These are phyloP conservation scores for Clarireedia sp. DNA, from an alignment of 2,329 filamentous ascomycete genomes.

Conservation along the genomic window DNA sequence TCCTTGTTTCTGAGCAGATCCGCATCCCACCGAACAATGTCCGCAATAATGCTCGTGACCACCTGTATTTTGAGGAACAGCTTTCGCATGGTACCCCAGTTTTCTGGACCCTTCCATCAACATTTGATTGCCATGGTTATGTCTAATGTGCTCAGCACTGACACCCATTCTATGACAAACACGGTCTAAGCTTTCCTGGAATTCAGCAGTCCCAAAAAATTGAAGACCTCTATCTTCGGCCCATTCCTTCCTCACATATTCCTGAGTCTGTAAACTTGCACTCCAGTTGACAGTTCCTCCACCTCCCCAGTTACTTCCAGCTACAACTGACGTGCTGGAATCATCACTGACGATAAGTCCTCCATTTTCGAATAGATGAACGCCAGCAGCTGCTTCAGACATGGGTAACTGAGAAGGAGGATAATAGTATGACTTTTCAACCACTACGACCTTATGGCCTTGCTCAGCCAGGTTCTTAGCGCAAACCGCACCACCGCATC, in stretches of 20 bases:
- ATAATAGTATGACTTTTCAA: constrained; percentile 77
- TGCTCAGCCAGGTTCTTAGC: constrained; percentile 76
- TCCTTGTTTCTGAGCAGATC: constrained; percentile 67
- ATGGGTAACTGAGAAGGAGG: constrained; percentile 67
- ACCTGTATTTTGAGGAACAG: constrained; percentile 73
- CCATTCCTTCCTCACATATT: constrained; percentile 76
- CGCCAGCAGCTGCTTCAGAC: constrained; percentile 49
- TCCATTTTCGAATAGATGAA: constrained; percentile 62
- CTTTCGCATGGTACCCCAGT: constrained; percentile 61
- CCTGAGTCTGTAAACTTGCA: constrained; percentile 57
- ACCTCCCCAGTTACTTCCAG: constrained; percentile 72
- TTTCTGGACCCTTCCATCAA: constrained; percentile 69
- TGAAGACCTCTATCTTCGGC: constrained; percentile 54
- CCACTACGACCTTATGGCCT: constrained; percentile 67
- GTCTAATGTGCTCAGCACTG: constrained; percentile 53
- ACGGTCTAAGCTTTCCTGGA: constrained; percentile 70
- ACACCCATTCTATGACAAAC: constrained; percentile 77
- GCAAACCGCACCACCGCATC: constrained; percentile 74
- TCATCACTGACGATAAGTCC: constrained; percentile 51
- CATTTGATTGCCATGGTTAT: constrained; percentile 64
- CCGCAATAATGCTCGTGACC: constrained; percentile 68
- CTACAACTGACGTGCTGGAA: constrained; percentile 50
- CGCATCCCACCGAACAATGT: constrained; percentile 52
- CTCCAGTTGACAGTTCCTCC: constrained; percentile 88
- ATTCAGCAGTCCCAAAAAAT: constrained; percentile 67